These are phyloP conservation scores for Cladobotryum mycophilum DNA, from an alignment of 2,329 filamentous ascomycete species.

Conservation along the genomic window DNA sequence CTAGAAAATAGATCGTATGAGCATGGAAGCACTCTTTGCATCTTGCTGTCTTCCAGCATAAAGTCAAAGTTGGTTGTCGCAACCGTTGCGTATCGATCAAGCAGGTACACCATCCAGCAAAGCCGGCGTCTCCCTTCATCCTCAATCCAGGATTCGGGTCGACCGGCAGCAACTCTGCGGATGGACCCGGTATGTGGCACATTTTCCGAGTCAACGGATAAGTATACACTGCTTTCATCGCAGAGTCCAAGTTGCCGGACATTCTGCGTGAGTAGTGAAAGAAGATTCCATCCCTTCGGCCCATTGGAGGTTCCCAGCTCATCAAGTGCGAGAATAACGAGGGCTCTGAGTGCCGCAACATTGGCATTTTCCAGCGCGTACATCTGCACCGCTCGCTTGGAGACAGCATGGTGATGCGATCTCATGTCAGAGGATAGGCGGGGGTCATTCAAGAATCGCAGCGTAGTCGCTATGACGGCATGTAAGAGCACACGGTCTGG, in stretches of 20 bases:
- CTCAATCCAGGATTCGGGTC: conserved; percentile 38
- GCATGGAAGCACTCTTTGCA: conserved; percentile 36
- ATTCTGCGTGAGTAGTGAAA: conserved; percentile 33
- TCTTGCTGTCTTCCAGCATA: conserved; percentile 33
- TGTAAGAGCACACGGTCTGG: conserved; percentile 35
- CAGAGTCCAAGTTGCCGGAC: conserved; percentile 34
- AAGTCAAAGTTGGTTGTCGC: conserved; percentile 37
- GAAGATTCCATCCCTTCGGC: conserved; percentile 36
- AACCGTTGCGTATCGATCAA: conserved; percentile 39
- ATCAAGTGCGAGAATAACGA: conserved; percentile 37
- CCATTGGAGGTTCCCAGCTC: conserved; percentile 38
- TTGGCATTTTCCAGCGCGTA: conserved; percentile 38
- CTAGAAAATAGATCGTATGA: conserved; percentile 40
- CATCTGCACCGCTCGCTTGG: conserved; percentile 33
- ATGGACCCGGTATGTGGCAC: conserved; percentile 29
- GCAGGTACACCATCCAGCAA: conserved; percentile 40
- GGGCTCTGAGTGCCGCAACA: conserved; percentile 32
- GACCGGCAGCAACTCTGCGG: conserved; percentile 27
- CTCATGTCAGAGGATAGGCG: conserved; percentile 32
- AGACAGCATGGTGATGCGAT: conserved; percentile 33
- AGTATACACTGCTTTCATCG: conserved; percentile 33
- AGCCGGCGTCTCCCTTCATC: conserved; percentile 37
- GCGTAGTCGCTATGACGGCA: conserved; percentile 38
- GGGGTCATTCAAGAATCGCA: conserved; percentile 36
- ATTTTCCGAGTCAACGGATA: conserved; percentile 27